Conservation (phyloP, 495 filamentous ascomycete genomes). For the Penicillium ochrochloron region DNA sequence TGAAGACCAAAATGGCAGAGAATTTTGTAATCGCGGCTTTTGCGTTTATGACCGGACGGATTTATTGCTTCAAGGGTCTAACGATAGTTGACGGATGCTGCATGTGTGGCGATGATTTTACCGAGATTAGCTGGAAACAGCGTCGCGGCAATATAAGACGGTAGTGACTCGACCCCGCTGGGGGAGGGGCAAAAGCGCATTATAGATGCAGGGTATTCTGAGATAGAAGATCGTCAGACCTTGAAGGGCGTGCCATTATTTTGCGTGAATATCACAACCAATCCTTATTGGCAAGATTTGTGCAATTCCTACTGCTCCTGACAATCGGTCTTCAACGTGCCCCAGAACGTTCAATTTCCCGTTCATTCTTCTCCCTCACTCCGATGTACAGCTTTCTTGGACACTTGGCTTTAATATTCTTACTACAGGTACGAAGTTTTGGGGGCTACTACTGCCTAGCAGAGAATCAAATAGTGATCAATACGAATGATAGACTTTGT, state of each 20-base stretch:
- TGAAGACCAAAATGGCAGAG: not conserved
- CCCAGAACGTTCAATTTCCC: too few species aligned
- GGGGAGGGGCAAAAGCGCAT: not conserved
- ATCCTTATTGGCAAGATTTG: too few species aligned
- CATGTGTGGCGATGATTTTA: not conserved
- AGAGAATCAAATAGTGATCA: not conserved
- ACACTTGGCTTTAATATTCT: too few species aligned
- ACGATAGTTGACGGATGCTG: not conserved
- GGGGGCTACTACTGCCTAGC: too few species aligned
- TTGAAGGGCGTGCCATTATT: too few species aligned
- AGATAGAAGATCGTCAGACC: not conserved
- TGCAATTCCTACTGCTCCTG: too few species aligned
- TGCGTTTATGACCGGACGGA: not conserved
- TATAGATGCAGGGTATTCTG: not conserved
- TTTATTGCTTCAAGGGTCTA: too few species aligned
- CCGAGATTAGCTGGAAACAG: not conserved
- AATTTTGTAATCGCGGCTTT: not conserved
- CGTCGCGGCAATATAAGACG: not conserved
- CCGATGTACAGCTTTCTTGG: too few species aligned
- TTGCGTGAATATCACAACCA: not conserved
- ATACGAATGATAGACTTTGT: not conserved
- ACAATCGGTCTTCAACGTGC: too few species aligned
- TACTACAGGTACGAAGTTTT: too few species aligned
- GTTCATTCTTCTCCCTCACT: too few species aligned
- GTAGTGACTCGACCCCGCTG: not conserved